Evolutionary conservation across 371 early-diverging fungal species (phyloP), one percentile per base, ranked within the genome.

Genomic region (Capillidium heterosporum): DNA sequence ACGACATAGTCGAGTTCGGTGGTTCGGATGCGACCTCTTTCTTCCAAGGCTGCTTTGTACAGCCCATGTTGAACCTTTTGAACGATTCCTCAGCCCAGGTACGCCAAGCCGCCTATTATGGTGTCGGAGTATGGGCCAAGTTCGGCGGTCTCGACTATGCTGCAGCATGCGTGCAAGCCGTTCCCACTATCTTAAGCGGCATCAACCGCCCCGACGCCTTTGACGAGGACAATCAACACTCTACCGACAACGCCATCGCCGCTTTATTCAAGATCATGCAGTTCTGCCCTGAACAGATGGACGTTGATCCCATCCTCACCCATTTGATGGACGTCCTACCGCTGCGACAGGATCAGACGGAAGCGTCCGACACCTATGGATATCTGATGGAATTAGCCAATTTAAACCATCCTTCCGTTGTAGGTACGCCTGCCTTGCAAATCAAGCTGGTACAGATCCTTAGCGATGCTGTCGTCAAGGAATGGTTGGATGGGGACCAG

Each of bases 21-120:
- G 91, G 91, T 0, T 82, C 87, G 5, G 75, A 70, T 23, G 85
- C 91, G 24, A 53, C 35, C 19, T 78, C 70, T 67, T 67, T 71
- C 48, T 87, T 84, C 63, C 76, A 79, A 44, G 71, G 65, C 27
- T 78, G 78, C 60, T 91, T 93, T 69, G 70, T 84, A 61, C 74
- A 75, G 51, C 65, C 64, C 49, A 68, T 87, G 67, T 61, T 85
- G 17, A 67, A 71, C 58, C 73, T 81, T 13, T 57, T 91, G 2
- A 61, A 71, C n/a, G 84, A 82, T 57, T 63, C 75, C 32, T 71
- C 73, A 47, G 48, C 60, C 21, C 27, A 28, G 10, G 80, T 94
- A 29, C 81, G 91, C 32, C 95, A 96, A 73, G 84, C 92, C 11
- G 85, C 91, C 24, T 84, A 87, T 15, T 96, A 89, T 66, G 94